phyloP scores from a whole-genome alignment of 2,329 filamentous ascomycete genomes.

The Aspergillus sp. region DNA sequence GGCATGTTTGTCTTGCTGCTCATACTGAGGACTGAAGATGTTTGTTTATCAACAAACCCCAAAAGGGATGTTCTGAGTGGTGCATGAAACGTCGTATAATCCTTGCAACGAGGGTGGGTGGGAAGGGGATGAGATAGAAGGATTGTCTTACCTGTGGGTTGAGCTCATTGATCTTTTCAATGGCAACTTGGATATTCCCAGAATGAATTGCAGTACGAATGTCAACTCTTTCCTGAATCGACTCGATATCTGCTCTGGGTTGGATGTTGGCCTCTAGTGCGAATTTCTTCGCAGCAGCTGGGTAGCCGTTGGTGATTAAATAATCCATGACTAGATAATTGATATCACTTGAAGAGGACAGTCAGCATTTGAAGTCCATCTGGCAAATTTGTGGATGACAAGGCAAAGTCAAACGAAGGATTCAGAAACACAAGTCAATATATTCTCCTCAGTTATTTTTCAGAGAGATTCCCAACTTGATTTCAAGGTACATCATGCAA shows the following conservation, averaged over 20 bases:
- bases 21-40: slow-evolving; percentile 86
- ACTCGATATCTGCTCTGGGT: slow-evolving; percentile 69
- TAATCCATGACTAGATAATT: slow-evolving; percentile 96
- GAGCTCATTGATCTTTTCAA: slow-evolving; percentile 83
- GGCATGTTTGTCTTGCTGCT: slow-evolving; percentile 50
- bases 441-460: slow-evolving; percentile 87
- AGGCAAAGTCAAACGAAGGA: slow-evolving; percentile 27
- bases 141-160: slow-evolving; percentile 78
- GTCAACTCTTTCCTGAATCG: slow-evolving; percentile 74
- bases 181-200: slow-evolving; percentile 82
- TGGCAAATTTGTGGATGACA: not conserved
- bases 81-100: slow-evolving; percentile 99
- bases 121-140: slow-evolving; percentile 9
- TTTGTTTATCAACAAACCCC: slow-evolving; percentile 83
- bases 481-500: slow-evolving; percentile 74
- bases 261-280: slow-evolving; percentile 88
- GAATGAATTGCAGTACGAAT: slow-evolving; percentile 83
- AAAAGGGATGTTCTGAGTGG: slow-evolving; percentile 90
- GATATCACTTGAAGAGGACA: slow-evolving; percentile 69
- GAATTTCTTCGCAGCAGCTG: slow-evolving; percentile 88
- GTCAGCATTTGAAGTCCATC: slow-evolving; percentile 31
- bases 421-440: slow-evolving; percentile 78
- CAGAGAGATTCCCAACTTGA: slow-evolving; percentile 99
- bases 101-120: slow-evolving; percentile 60
- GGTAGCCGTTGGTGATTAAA: slow-evolving; percentile 92